Evolutionary conservation across 768 basidiomycete genomes (phyloP).

Genomic region (Tulasnella calospora): DNA sequence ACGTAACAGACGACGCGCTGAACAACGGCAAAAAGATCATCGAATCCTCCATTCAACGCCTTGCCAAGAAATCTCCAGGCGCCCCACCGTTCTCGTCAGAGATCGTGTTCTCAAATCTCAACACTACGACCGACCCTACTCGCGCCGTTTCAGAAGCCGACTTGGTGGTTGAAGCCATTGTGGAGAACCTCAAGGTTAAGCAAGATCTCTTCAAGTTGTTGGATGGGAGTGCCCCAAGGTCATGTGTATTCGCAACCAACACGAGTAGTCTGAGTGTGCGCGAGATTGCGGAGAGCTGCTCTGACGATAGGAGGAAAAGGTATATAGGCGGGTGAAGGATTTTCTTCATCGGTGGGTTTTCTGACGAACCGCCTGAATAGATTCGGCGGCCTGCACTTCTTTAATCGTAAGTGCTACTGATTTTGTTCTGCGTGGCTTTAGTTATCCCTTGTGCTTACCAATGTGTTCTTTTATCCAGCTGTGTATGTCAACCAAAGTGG

Average conservation of each 20-base stretch:
- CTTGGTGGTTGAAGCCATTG: conserved; percentile 44
- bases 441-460: not conserved
- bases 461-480: conserved; percentile 6
- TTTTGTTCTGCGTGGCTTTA: conserved; percentile 25
- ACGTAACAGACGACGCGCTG: conserved; percentile 38
- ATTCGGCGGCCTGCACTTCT: conserved; percentile 44
- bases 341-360: conserved; percentile 25
- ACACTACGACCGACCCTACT: conserved; percentile 37
- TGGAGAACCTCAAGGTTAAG: conserved; percentile 42
- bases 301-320: conserved; percentile 31
- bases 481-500: conserved; percentile 20
- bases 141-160: conserved; percentile 38
- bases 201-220: conserved; percentile 40
- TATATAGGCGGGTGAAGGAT: not conserved
- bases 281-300: conserved; percentile 38
- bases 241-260: conserved; percentile 42
- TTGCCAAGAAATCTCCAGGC: conserved; percentile 39
- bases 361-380: conserved; percentile 26
- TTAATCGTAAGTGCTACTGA: conserved; percentile 36
- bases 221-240: conserved; percentile 35
- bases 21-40: conserved; percentile 40
- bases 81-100: conserved; percentile 30
- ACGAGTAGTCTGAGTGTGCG: conserved; percentile 39
- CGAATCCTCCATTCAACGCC: conserved; percentile 38
- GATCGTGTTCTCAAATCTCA: conserved; percentile 37